Evolutionary conservation across 2,329 filamentous ascomycete genomes (phyloP), one percentile per base, ranked within the genome.

Genomic region (Fusarium paranaense): DNA sequence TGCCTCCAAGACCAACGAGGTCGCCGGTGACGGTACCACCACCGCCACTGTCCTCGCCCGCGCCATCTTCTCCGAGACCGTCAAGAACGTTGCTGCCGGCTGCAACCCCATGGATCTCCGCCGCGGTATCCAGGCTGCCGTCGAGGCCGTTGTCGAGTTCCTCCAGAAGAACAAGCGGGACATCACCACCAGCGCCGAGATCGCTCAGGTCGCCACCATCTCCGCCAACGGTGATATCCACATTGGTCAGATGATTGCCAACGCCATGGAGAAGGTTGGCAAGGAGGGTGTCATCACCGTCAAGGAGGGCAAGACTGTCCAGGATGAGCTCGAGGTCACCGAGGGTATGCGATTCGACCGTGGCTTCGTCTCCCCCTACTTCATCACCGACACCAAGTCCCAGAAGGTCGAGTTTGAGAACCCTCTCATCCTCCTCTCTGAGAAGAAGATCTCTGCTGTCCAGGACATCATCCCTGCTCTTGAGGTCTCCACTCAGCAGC

Each of bases 301-400:
- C 82, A 99, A 99, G 93, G 97, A 99, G 90, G 97, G 97, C 84
- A 99, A 98, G 93, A 98, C 97, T 70, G 93, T 97, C 82, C 92
- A 94, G 81, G 97, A 99, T 80, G 97, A 99, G 91, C 93, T 99
- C 66, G 97, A 99, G 88, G 92, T 99, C 72, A 99, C 97, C 69
- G 97, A 99, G 92, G 97, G 97, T 84, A 99, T 99, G 97, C 95
- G 97, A 86, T 99, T 99, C 88, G 97, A 99, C 91, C 96, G 97
- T 82, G 97, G 97, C 74, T 99, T 93, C 86, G 96, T 98, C 83
- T 99, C 97, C 30, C 95, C 97, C 79, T 99, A 99, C 92, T 99
- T 99, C 90, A 99, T 99, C 89, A 99, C 97, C 88, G 97, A 99
- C 82, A 88, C 95, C 90, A 99, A 99, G 93, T 86, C 95, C 70